Evolutionary conservation across 495 filamentous ascomycete genomes (phyloP), one percentile per base, ranked within the genome.

Genomic region (Sporormia fimetaria): DNA sequence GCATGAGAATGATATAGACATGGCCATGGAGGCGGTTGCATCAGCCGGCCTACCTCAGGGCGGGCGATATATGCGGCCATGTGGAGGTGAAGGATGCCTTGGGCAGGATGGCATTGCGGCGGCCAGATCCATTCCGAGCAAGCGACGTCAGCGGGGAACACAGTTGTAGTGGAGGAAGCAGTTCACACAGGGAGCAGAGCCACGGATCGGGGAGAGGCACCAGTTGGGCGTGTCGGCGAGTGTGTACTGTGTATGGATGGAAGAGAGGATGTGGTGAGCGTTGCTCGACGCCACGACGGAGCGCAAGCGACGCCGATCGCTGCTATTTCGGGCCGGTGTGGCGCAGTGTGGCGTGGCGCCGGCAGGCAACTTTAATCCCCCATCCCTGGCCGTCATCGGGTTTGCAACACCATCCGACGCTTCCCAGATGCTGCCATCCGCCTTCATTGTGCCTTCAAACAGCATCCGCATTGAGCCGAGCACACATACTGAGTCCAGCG

Each of bases 281-380:
- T 7, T 27, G 25, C 7, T 7, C 25, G 25, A 7, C 12, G 25
- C 25, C 7, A 7, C 7, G 25, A 27, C 25, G 39, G 42, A 41
- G 48, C 48, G 22, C 34, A 25, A 32, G 27, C 35, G 30, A 30
- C 6, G 4, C 22, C 26, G 36, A 20, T 6, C 39, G 42, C 40
- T 42, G 36, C 42, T 41, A 17, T 32, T 15, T 41, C 37, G 30
- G 42, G 26, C n/a, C n/a, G n/a, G n/a, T n/a, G n/a, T n/a, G n/a
- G n/a, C n/a, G n/a, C n/a, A n/a, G n/a, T n/a, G n/a, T 45, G 48
- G 48, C 26, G 48, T 51, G 48, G 48, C 48, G n/a, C n/a, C 46
- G 45, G 48, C 48, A 51, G 36, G 31, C 48, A 51, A 51, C 48
- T 42, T 51, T 51, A 51, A 51, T 37, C 25, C 21, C n/a, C 9